Base-by-base conservation (phyloP, 2,329 filamentous ascomycete genomes). In the Cladorrhinum sp. region DNA sequence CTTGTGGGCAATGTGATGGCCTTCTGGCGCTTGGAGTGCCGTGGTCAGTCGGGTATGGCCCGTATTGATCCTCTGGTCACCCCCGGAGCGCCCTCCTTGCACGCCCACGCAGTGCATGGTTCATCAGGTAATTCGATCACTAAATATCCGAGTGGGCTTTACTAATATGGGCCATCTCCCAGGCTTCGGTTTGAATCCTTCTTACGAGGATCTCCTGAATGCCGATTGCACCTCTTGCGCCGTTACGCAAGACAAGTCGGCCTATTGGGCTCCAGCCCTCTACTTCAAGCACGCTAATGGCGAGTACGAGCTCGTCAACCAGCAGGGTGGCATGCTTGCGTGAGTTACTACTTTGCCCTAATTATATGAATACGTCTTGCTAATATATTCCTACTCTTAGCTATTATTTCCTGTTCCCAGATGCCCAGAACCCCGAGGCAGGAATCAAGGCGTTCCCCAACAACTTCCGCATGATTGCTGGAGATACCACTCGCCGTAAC, bases 1-100 rank as follows among this genome's bases (percentile, higher is more conserved):
- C 81, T 79, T 52, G 72, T 82, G 68, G 91, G 64, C 58, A 63
- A 62, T 18, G 81, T 79, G 30, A 72, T 82, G 67, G 92, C 89
- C 62, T 96, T 96, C 76, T 96, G 91, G 91, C 91, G 92, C 72
- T 90, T 96, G 83, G 89, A 91, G 69, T 96, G 92, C 75, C 88
- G 85, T 67, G 87, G 86, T 59, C 82, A 83, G 52, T 80, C 86
- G 66, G 90, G 86, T 64, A 73, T 91, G 60, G 89, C 86, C 55
- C 85, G 91, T 60, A 79, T 96, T 46, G 92, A 96, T 71, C 92
- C 92, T 18, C 80, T 96, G 59, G 80, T 95, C 59, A 81, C 85
- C 61, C 82, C 82, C 2, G 87, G 85, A 55, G 68, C 70, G 20
- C 64, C 85, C 33, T 83, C 87, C 9, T 73, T 79, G 62, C 92